Percentiles rank a stretch among this genome's conserved stretches.
These are phyloP conservation scores for Pleurozium schreberi DNA, from an alignment of 225 moss, liverwort and hornwort genomes.

Conservation along the genomic window DNA sequence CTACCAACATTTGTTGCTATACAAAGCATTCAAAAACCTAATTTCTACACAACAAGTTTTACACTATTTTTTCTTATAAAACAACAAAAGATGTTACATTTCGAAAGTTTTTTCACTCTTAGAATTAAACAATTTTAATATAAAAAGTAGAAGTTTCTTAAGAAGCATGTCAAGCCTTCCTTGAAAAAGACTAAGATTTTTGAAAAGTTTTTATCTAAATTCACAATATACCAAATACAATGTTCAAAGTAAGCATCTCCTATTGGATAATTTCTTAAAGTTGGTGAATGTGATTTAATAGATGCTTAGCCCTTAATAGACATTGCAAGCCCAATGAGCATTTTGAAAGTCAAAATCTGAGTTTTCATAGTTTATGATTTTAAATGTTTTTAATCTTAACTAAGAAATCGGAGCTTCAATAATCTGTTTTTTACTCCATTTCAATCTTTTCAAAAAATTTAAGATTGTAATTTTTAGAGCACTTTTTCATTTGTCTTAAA, in stretches of 20 bases:
- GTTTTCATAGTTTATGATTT: too few species aligned
- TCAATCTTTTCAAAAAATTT: too few species aligned
- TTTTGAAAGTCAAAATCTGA: too few species aligned
- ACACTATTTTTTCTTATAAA: not conserved
- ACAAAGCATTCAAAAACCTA: not conserved
- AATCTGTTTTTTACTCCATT: too few species aligned
- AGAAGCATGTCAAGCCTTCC: not conserved
- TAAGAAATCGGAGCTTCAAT: too few species aligned
- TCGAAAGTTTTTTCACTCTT: not conserved
- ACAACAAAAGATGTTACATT: not conserved
- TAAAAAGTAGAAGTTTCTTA: not conserved
- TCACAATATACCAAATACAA: fast-evolving
- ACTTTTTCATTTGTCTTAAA: too few species aligned
- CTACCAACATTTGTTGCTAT: not conserved
- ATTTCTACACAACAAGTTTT: not conserved
- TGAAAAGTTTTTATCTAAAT: not conserved
- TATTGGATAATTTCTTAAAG: not conserved
- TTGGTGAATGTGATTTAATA: not conserved
- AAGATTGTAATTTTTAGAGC: too few species aligned
- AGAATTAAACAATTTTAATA: not conserved
- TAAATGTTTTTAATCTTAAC: too few species aligned
- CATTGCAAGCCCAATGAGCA: too few species aligned
- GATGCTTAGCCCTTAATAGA: not conserved
- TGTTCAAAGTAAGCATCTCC: not conserved
- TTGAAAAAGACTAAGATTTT: not conserved